phyloP scores from a whole-genome alignment of 1,284 basidiomycete genomes.

The Mycosarcoma maydis region DNA sequence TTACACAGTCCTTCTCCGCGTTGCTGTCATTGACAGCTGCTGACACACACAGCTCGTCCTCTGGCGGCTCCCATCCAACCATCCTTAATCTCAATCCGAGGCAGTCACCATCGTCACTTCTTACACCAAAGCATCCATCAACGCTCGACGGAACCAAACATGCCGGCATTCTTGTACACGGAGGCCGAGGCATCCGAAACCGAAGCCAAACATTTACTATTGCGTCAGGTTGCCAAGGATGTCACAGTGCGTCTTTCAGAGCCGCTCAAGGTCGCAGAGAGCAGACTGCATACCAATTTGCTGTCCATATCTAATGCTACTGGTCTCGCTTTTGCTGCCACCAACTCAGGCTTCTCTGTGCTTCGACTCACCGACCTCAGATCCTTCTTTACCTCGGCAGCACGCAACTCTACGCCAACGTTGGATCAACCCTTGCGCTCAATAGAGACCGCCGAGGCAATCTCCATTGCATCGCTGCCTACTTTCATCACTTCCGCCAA shows the following conservation, averaged over 20 bases:
- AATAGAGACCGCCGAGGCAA: slow-evolving; percentile 26
- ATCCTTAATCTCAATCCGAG: too few species aligned
- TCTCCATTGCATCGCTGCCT: slow-evolving; percentile 29
- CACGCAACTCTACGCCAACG: slow-evolving; percentile 36
- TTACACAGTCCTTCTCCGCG: slow-evolving; percentile 13
- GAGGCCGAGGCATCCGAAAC: slow-evolving; percentile 28
- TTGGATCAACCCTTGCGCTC: slow-evolving; percentile 22
- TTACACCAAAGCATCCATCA: too few species aligned
- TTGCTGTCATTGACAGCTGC: slow-evolving; percentile 6
- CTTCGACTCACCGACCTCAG: slow-evolving; percentile 59
- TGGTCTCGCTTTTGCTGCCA: slow-evolving; percentile 68
- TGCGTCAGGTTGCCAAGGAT: slow-evolving; percentile 59
- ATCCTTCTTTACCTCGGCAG: slow-evolving; percentile 36
- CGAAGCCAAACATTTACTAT: slow-evolving; percentile 69
- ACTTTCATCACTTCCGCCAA: slow-evolving; percentile 49
- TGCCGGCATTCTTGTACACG: slow-evolving; percentile 11
- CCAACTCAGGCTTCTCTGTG: slow-evolving; percentile 64
- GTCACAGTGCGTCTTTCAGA: slow-evolving; percentile 60
- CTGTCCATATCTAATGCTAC: slow-evolving; percentile 67
- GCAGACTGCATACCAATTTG: slow-evolving; percentile 58
- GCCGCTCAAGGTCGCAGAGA: slow-evolving; percentile 45
- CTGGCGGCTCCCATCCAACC: background rate
- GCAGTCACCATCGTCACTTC: too few species aligned
- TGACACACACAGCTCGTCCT: too few species aligned
- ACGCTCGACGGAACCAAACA: background rate